Evolutionary conservation across 2,329 filamentous ascomycete species (phyloP), one percentile per base, ranked within the genome.

Genomic region (Fusarium sterilihyphosum): DNA sequence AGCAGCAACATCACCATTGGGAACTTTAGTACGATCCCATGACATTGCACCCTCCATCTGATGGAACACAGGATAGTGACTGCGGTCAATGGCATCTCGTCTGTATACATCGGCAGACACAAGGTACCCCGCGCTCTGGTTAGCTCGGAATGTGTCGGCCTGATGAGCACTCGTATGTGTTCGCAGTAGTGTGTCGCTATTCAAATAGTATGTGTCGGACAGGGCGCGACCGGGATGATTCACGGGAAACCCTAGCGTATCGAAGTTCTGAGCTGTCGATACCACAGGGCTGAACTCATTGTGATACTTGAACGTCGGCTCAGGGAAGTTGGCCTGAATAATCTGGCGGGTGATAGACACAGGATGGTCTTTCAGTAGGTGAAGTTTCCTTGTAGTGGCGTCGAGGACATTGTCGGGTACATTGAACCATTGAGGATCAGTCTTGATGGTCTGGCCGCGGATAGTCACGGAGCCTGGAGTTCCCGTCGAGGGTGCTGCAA

Each of bases 111-210:
- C 96, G 31, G 96, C 96, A 67, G 93, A 93, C 81, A 99, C 93
- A 40, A 97, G 92, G 81, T 95, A 99, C 7, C 96, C 96, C 43
- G 91, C 88, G 77, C 89, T 93, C 62, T 89, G 84, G 83, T 95
- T 91, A 67, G 89, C 86, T 75, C 92, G 87, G 87, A 98, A 94
- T 68, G 93, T 88, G 80, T 96, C 91, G 78, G 93, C 90, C 82
- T 99, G 94, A 81, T 99, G 96, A 0, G 96, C 96, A 76, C 94
- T 96, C 6, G 96, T 98, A 82, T 99, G 96, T 2, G 96, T 99
- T 65, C 96, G 90, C 47, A 99, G 86, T 5, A 99, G 91, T 0
- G 93, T 97, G 59, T 90, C 84, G 75, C 92, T 86, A 84, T 98
- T 98, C 80, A 99, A 85, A 83, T 99, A 99, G 86, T 98, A 99